Percentiles rank a stretch among this genome's conserved stretches.
Evolutionary conservation across 2,329 filamentous ascomycete species (phyloP).

Genomic region (Talaromyces sp.): DNA sequence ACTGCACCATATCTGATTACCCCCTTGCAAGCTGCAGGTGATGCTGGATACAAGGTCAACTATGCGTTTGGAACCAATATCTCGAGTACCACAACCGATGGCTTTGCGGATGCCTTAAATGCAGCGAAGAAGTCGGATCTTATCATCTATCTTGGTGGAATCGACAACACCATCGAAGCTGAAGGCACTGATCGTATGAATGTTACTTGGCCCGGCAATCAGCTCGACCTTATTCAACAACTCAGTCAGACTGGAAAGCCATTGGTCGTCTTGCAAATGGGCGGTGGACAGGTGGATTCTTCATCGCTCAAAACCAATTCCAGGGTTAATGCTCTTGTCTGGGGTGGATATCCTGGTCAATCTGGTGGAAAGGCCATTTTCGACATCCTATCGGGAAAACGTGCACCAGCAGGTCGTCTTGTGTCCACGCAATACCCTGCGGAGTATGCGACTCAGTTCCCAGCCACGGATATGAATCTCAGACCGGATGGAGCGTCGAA

Average conservation of each 20-base stretch:
- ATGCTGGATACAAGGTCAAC: slow-evolving; percentile 43
- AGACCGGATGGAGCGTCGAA: slow-evolving; percentile 31
- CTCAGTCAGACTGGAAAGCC: slow-evolving; percentile 36
- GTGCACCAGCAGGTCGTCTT: slow-evolving; percentile 40
- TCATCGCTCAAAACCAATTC: slow-evolving; percentile 34
- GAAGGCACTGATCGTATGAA: slow-evolving; percentile 38
- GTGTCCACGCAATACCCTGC: slow-evolving; percentile 36
- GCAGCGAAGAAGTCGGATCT: slow-evolving; percentile 34
- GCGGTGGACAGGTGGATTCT: slow-evolving; percentile 42
- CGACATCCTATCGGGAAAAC: slow-evolving; percentile 40
- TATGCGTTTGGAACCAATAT: slow-evolving; percentile 40
- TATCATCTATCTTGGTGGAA: slow-evolving; percentile 39
- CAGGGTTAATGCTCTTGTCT: slow-evolving; percentile 39
- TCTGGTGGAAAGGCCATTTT: slow-evolving; percentile 39
- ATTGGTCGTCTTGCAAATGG: slow-evolving; percentile 40
- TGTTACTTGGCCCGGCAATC: slow-evolving; percentile 41
- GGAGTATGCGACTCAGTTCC: slow-evolving; percentile 39
- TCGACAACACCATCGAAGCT: slow-evolving; percentile 39
- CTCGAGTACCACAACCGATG: slow-evolving; percentile 24
- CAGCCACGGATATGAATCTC: slow-evolving; percentile 39
- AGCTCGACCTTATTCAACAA: slow-evolving; percentile 37
- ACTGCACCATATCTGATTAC: slow-evolving; percentile 52
- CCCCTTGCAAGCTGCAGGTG: slow-evolving; percentile 49
- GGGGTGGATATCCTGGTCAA: slow-evolving; percentile 44
- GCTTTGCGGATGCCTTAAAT: slow-evolving; percentile 30